A percentile compares a stretch with the other conserved stretches of the same genome.
Evolutionary conservation across 1,284 basidiomycete genomes (phyloP).

Genomic region (Boletus albobrunnescens): DNA sequence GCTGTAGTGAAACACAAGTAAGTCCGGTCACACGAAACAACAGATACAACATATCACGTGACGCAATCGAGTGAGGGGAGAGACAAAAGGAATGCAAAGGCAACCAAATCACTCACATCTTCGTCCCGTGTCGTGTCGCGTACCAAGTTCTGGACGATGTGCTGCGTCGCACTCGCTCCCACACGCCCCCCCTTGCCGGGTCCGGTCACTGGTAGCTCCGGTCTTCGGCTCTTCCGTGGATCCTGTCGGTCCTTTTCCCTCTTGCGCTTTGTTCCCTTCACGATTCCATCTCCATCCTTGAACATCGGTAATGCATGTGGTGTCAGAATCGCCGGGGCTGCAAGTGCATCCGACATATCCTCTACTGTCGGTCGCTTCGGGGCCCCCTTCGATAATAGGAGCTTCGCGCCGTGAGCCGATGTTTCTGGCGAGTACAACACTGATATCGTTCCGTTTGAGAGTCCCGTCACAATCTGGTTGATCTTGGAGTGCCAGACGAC

Average conservation of each 20-base stretch:
- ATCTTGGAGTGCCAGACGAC: slow-evolving; percentile 95
- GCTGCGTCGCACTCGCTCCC: slow-evolving; percentile 91
- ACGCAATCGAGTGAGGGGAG: too few species aligned
- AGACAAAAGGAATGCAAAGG: slow-evolving; percentile 3
- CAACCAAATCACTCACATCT: slow-evolving; percentile 68
- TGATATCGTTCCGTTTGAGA: slow-evolving; percentile 84
- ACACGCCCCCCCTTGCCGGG: slow-evolving; percentile 91
- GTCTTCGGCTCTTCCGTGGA: slow-evolving; percentile 85
- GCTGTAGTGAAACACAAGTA: slow-evolving; percentile 47
- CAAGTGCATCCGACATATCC: slow-evolving; percentile 79
- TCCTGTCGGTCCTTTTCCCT: slow-evolving; percentile 86
- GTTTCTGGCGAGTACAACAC: slow-evolving; percentile 87
- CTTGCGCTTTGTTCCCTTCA: slow-evolving; percentile 75
- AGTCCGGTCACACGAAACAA: slow-evolving; percentile 11
- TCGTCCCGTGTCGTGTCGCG: slow-evolving; percentile 84
- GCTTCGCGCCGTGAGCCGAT: slow-evolving; percentile 88
- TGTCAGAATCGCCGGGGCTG: slow-evolving; percentile 81
- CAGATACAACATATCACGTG: slow-evolving; percentile 13
- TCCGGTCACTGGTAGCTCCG: slow-evolving; percentile 87
- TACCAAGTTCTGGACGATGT: slow-evolving; percentile 90
- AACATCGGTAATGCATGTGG: slow-evolving; percentile 90
- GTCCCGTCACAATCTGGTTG: slow-evolving; percentile 89
- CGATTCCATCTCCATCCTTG: slow-evolving; percentile 70
- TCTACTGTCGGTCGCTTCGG: slow-evolving; percentile 71
- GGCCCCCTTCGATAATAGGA: slow-evolving; percentile 76